phyloP scores from a whole-genome alignment of 2,329 filamentous ascomycete species.

The Monilinia polystroma region DNA sequence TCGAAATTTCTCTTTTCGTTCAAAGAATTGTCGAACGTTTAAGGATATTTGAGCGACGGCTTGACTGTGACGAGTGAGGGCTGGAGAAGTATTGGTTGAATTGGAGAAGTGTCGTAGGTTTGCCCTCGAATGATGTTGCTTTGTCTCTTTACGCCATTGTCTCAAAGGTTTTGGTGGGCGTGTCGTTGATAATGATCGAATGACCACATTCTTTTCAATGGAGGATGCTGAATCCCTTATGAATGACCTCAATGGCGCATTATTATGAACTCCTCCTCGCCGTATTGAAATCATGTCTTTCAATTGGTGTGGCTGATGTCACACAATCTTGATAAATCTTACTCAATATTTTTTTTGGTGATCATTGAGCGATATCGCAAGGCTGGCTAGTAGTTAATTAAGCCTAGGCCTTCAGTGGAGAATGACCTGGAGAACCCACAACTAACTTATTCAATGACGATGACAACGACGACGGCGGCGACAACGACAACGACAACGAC shows the following conservation, averaged over 20 bases:
- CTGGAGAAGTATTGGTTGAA: neutral
- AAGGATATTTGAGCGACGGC: constrained; percentile 48
- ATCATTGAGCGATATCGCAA: neutral
- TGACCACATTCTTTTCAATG: neutral
- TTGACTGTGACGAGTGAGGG: constrained; percentile 42
- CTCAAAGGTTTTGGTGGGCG: constrained; percentile 1
- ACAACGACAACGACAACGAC: too few species aligned
- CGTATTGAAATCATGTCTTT: constrained; percentile 12
- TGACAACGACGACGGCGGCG: too few species aligned
- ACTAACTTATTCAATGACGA: too few species aligned
- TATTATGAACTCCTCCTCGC: neutral
- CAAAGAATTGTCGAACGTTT: constrained; percentile 48
- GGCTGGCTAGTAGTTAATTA: neutral
- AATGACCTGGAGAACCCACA: too few species aligned
- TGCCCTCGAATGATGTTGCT: neutral
- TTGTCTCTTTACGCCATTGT: neutral
- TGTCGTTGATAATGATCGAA: neutral
- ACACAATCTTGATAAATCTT: neutral
- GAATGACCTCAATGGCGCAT: constrained; percentile 5
- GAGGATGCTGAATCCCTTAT: neutral
- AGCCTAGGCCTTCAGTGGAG: neutral
- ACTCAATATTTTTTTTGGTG: neutral
- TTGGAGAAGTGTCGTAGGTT: neutral
- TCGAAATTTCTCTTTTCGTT: constrained; percentile 50
- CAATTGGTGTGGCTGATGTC: constrained; percentile 9